A percentile compares a stretch with the other conserved stretches of the same genome.
Evolutionary conservation across 1,139 yeast species (phyloP).

Genomic region (Zygosaccharomyces sapae): DNA sequence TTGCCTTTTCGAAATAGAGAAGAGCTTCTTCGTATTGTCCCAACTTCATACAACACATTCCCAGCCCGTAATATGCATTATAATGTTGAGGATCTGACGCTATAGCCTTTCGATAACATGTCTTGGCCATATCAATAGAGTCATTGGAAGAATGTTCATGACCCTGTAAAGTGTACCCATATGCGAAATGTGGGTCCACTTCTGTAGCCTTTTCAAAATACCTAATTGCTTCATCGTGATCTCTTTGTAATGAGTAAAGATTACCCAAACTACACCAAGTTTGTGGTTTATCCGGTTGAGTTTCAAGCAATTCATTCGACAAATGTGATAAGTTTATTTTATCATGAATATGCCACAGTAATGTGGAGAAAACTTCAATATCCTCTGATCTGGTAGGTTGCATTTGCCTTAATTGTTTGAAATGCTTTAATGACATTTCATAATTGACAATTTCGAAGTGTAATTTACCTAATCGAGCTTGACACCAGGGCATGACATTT

Average conservation of each 20-base stretch:
- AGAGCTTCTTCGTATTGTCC: constrained; percentile 86
- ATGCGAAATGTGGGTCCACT: constrained; percentile 68
- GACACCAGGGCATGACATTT: constrained; percentile 78
- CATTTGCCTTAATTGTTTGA: constrained; percentile 54
- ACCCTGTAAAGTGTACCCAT: constrained; percentile 90
- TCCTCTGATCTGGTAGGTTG: constrained; percentile 83
- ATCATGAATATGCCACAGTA: constrained; percentile 88
- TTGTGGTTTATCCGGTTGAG: constrained; percentile 63
- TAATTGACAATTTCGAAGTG: constrained; percentile 88
- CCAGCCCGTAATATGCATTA: constrained; percentile 93
- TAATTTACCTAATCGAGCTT: constrained; percentile 71
- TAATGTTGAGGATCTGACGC: constrained; percentile 78
- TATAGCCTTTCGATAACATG: constrained; percentile 75
- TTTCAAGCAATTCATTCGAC: constrained; percentile 74
- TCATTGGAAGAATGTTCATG: constrained; percentile 89
- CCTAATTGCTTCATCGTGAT: constrained; percentile 85
- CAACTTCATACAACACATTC: constrained; percentile 85
- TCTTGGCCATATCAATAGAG: constrained; percentile 85
- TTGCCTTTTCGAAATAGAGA: constrained; percentile 81
- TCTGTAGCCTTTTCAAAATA: constrained; percentile 80
- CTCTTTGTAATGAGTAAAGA: constrained; percentile 74
- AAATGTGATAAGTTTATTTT: constrained; percentile 76
- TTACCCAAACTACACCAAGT: constrained; percentile 95
- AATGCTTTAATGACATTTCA: constrained; percentile 65
- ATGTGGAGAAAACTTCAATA: constrained; percentile 87